phyloP scores from a whole-genome alignment of 2,329 filamentous ascomycete species.

The Canariomyces notabilis region DNA sequence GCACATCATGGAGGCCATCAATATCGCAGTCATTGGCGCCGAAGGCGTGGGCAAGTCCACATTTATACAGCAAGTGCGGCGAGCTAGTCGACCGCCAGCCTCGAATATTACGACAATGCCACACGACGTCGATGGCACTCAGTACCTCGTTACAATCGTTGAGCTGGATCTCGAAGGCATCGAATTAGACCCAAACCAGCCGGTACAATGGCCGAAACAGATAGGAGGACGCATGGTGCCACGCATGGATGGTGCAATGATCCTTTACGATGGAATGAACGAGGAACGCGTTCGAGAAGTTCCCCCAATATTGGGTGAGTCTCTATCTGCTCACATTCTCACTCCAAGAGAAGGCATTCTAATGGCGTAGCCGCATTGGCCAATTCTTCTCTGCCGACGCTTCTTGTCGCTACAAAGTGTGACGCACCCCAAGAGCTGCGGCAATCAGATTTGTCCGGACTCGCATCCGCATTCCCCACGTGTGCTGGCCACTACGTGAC shows the following conservation, averaged over 20 bases:
- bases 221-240: conserved; percentile 67
- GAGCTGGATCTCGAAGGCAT: conserved; percentile 64
- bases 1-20: conserved; percentile 52
- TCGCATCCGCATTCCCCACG: conserved; percentile 60
- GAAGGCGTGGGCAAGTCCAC: conserved; percentile 63
- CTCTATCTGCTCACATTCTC: conserved; percentile 5
- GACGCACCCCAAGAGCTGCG: conserved; percentile 67
- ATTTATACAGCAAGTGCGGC: conserved; percentile 60
- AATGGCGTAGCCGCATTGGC: conserved; percentile 61
- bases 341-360: conserved; percentile 16
- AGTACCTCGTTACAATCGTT: conserved; percentile 56
- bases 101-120: conserved; percentile 52
- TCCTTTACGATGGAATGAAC: conserved; percentile 84
- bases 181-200: conserved; percentile 52
- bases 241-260: conserved; percentile 73
- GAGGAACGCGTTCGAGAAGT: conserved; percentile 69
- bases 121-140: conserved; percentile 53
- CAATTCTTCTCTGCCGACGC: conserved; percentile 66
- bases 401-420: conserved; percentile 86
- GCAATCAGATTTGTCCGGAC: conserved; percentile 63
- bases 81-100: conserved; percentile 48
- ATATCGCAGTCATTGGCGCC: conserved; percentile 63
- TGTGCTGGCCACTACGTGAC: conserved; percentile 70
- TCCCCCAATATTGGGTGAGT: conserved; percentile 73
- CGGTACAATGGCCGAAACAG: conserved; percentile 63